A percentile compares a stretch with the other conserved stretches of the same genome.
phyloP scores from a whole-genome alignment of 768 basidiomycete species.

The Boletellus ananas region DNA sequence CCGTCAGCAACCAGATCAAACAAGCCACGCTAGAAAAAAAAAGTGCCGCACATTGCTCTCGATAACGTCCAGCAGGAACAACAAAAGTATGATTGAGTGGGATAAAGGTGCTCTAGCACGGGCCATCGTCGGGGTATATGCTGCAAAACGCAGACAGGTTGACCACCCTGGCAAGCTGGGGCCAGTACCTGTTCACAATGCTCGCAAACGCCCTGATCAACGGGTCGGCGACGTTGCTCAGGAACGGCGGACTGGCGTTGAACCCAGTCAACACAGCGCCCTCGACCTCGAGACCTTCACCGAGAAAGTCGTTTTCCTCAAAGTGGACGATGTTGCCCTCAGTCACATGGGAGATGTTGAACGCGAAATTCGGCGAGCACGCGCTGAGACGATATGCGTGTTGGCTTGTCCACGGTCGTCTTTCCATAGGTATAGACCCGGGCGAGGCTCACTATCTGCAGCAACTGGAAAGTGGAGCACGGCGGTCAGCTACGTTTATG shows the following conservation, averaged over 20 bases:
- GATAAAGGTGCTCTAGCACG: slow-evolving; percentile 82
- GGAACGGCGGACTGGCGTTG: slow-evolving; percentile 57
- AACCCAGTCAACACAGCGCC: slow-evolving; percentile 62
- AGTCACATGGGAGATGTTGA: slow-evolving; percentile 42
- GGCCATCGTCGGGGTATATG: slow-evolving; percentile 36
- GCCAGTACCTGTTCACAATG: slow-evolving; percentile 84
- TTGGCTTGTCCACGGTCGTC: slow-evolving; percentile 89
- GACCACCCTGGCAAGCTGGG: slow-evolving; percentile 69
- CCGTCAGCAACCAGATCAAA: neutral
- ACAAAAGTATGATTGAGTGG: slow-evolving; percentile 91
- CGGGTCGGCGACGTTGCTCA: slow-evolving; percentile 66
- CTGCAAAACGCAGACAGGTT: slow-evolving; percentile 66
- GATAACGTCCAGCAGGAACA: slow-evolving; percentile 82
- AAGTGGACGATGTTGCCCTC: slow-evolving; percentile 65
- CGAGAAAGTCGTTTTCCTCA: slow-evolving; percentile 69
- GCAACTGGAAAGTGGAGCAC: slow-evolving; percentile 40
- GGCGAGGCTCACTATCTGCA: slow-evolving; percentile 85
- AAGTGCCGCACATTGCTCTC: slow-evolving; percentile 57
- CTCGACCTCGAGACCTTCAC: slow-evolving; percentile 82
- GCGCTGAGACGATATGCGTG: slow-evolving; percentile 55
- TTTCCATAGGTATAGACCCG: slow-evolving; percentile 74
- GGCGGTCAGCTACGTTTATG: neutral
- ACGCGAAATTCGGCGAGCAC: slow-evolving; percentile 66
- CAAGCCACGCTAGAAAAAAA: neutral
- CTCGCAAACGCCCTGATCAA: slow-evolving; percentile 68